Conservation (phyloP, 2,329 filamentous ascomycete genomes). For the Aspergillus sp. region DNA sequence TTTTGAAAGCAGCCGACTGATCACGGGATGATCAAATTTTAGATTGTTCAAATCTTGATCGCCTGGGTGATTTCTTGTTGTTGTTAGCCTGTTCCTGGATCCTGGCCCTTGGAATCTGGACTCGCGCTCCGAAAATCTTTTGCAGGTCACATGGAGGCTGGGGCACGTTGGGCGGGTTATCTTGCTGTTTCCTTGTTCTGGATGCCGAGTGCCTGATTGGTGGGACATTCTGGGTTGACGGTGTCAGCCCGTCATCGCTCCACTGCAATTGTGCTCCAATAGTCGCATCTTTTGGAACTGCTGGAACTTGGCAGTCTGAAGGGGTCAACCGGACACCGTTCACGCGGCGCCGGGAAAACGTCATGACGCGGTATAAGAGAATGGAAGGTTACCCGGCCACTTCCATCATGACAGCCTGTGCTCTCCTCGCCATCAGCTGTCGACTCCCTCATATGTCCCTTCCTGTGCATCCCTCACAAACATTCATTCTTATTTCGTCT, state of each 20-base stretch:
- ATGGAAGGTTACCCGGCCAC: conserved; percentile 24
- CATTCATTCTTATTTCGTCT: neutral
- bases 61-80: too few relatives aligned
- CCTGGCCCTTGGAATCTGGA: neutral
- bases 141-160: conserved; percentile 32
- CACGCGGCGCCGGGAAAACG: conserved; percentile 14
- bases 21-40: conserved; percentile 1
- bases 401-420: conserved; percentile 7
- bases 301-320: conserved; percentile 9
- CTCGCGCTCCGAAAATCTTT: conserved; percentile 17
- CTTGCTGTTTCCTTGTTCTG: neutral
- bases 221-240: conserved; percentile 25
- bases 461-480: neutral
- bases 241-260: conserved; percentile 26
- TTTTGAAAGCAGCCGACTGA: neutral
- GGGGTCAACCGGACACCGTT: conserved; percentile 2
- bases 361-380: conserved; percentile 19
- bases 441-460: neutral
- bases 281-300: neutral
- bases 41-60: neutral
- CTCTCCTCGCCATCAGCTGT: neutral
- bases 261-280: conserved; percentile 27
- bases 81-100: neutral
- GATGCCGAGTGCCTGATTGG: conserved; percentile 30
- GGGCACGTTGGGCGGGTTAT: neutral